These are phyloP conservation scores for Mucor saturninus DNA, from an alignment of 371 early-diverging fungal genomes.

Conservation along the genomic window DNA sequence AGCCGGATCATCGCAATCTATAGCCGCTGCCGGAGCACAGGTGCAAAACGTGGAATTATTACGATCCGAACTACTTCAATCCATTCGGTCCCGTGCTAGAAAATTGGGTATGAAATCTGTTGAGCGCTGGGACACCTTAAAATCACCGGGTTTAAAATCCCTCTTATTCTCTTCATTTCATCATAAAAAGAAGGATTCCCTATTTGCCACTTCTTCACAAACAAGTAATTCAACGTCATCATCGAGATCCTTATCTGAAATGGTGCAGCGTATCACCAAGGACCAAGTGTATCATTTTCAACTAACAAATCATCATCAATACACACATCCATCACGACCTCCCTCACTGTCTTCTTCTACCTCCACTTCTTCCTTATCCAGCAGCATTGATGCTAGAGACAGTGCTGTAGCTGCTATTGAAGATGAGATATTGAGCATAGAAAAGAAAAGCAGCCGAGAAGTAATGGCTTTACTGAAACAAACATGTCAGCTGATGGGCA, in stretches of 20 bases:
- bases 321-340: slow-evolving; percentile 22
- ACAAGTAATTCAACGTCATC: slow-evolving; percentile 2
- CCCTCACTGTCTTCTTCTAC: slow-evolving; percentile 39
- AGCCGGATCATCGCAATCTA: slow-evolving; percentile 10
- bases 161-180: slow-evolving; percentile 26
- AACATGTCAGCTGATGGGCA: slow-evolving; percentile 51
- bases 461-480: slow-evolving; percentile 36
- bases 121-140: slow-evolving; percentile 37
- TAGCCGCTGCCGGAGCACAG: slow-evolving; percentile 2
- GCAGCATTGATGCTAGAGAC: slow-evolving; percentile 12
- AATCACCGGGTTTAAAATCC: slow-evolving; percentile 22
- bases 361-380: slow-evolving; percentile 27
- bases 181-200: slow-evolving; percentile 14
- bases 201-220: slow-evolving; percentile 12
- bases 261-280: slow-evolving; percentile 41
- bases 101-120: slow-evolving; percentile 40
- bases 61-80: slow-evolving; percentile 46
- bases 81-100: slow-evolving; percentile 37
- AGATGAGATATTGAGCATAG: slow-evolving; percentile 1
- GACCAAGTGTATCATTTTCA: slow-evolving; percentile 50
- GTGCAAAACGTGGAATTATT: slow-evolving; percentile 41
- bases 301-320: slow-evolving; percentile 13
- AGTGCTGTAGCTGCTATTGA: slow-evolving; percentile 13
- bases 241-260: slow-evolving; percentile 23
- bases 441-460: slow-evolving; percentile 26